Evolutionary conservation across 2,329 filamentous ascomycete genomes (phyloP), one percentile per base, ranked within the genome.

Genomic region (Pseudogymnoascus sp.): DNA sequence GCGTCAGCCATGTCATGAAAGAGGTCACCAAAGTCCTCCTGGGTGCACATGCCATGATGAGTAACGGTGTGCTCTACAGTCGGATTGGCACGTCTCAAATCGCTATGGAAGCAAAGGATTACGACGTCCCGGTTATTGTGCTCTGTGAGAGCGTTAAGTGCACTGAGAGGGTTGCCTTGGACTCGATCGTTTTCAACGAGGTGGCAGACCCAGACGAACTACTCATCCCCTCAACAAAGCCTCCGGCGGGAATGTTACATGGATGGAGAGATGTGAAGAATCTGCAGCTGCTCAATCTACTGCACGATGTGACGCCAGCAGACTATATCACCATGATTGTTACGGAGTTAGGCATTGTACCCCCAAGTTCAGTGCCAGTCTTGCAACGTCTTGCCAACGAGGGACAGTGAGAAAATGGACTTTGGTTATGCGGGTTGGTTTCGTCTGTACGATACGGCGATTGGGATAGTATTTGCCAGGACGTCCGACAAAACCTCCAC

Each of bases 131-230:
- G 0, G 91, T 97, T 64, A 87, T 96, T 36, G 91, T 96, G 2
- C 89, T 96, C 64, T 96, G 91, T 75, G 93, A 97, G 78, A 95
- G 89, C 3, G 88, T 97, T 78, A 99, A 97, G 77, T 97, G 97
- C 74, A 90, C 95, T 71, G 87, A 91, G 70, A 88, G 91, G 64
- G 91, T 97, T 10, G 90, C 91, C 5, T 85, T 96, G 12, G 95
- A 97, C 76, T 93, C 91, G 23, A 90, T 97, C 68, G 93, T 95
- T 44, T 88, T 91, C 71, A 99, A 99, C 75, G 95, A 99, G 78
- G 88, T 97, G 66, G 92, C 85, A 77, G 82, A 93, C 74, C 72
- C 91, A 76, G 85, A 89, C 75, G 81, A 91, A 77, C 77, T 89
- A 62, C 66, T 70, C 36, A 74, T 67, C 59, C 69, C 61, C 31